Base-by-base conservation (phyloP, 306 rosid species). In the Alnus glutinosa region DNA sequence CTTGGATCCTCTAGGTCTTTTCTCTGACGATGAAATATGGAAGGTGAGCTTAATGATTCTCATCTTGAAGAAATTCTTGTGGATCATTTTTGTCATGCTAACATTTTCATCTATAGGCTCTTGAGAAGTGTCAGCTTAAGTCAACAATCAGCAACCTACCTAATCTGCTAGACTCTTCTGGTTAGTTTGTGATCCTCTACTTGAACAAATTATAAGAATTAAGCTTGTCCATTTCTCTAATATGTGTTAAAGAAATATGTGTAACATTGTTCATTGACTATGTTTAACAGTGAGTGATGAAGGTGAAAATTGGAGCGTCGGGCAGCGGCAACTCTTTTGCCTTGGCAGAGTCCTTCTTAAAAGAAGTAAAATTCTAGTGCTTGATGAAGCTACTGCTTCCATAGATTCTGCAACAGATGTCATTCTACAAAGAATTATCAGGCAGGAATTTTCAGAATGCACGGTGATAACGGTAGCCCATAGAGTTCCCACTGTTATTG, bases 11-110 rank as follows among this genome's bases (percentile, higher is more conserved):
- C 81, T 91, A 18, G 91, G 91, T 74, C 89, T 86, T 9, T 90
- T 89, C 86, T 80, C 96, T 0, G 98, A 93, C 72, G 92, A 90
- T 62, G 89, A 91, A 69, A 86, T 93, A 84, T 91, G 97, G 97
- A 80, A 73, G 95, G 97, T 93, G 50, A 83, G 66, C 74, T 9
- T 81, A 19, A 55, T 72, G 54, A 10, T 59, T 71, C 19, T 13
- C 72, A 14, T 1, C 70, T 12, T 79, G 62, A 19, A 52, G 69
- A 67, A 72, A 50, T 30, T 50, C 46, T 46, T 78, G 7, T 32
- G 46, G 48, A 14, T 11, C 46, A 18, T 9, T 39, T 39, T 49
- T 9, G 0, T 4, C 32, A 42, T 37, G 10, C 51, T 48, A 67
- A 39, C 50, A 0, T 39, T 48, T 42, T 50, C 49, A 9, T 71